Evolutionary conservation across 768 basidiomycete species (phyloP).

Genomic region (Kwoniella botswanensis): DNA sequence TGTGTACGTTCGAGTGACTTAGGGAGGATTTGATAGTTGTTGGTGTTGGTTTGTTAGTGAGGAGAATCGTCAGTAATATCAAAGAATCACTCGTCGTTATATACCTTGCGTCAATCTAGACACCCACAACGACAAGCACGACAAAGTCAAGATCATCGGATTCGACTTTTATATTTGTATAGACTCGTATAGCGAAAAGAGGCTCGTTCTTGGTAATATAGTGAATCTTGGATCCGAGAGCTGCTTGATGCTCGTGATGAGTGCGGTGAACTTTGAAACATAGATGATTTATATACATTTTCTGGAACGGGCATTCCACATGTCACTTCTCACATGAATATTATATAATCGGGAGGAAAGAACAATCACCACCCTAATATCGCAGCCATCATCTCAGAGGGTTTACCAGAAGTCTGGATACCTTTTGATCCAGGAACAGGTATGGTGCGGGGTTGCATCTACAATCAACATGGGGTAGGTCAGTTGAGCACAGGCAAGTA

Average conservation of each 20-base stretch:
- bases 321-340: background rate
- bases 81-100: too few species aligned
- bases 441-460: conserved; percentile 25
- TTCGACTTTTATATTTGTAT: too few species aligned
- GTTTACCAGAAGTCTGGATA: conserved; percentile 3
- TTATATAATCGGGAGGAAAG: too few species aligned
- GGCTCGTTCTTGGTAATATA: too few species aligned
- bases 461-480: background rate
- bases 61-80: too few species aligned
- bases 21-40: too few species aligned
- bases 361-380: conserved; percentile 2
- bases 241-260: background rate
- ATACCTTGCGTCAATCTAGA: too few species aligned
- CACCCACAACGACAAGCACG: too few species aligned
- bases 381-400: conserved; percentile 4
- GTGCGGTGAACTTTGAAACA: background rate
- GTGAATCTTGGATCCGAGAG: background rate
- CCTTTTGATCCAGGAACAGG: conserved; percentile 16
- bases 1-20: too few species aligned
- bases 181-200: too few species aligned
- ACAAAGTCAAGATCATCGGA: too few species aligned
- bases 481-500: background rate
- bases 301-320: background rate
- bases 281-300: background rate
- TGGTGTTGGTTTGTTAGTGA: too few species aligned